Percentiles rank a stretch among this genome's conserved stretches.
Conservation (phyloP, 441 rosid genomes). For the Corymbia citriodora region DNA sequence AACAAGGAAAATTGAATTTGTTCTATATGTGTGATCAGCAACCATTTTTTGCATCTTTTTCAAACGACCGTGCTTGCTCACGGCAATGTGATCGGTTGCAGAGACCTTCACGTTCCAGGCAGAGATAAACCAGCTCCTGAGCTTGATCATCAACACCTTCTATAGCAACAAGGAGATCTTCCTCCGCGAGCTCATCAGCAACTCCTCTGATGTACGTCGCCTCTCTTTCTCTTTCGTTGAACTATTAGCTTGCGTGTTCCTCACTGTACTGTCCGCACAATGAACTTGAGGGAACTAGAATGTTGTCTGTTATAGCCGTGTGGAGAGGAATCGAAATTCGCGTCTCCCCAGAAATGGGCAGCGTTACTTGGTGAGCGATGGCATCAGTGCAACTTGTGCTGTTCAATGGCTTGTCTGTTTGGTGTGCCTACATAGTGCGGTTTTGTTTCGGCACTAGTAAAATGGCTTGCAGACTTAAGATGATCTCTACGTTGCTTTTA, state of each 20-base stretch:
- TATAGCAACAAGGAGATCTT: conserved; percentile 7
- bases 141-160: conserved; percentile 7
- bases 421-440: not conserved
- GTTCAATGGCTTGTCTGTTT: not conserved
- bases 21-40: no score
- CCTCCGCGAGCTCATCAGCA: conserved; percentile 7
- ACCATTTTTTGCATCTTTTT: no score
- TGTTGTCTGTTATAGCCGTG: not conserved
- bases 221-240: not conserved
- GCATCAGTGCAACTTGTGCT: not conserved
- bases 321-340: not conserved
- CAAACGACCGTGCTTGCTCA: no score
- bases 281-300: not conserved
- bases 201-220: not conserved
- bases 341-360: not conserved
- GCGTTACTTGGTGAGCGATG: not conserved
- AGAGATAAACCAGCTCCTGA: conserved; percentile 3
- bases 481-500: not conserved
- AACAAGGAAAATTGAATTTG: no score
- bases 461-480: not conserved
- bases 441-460: not conserved
- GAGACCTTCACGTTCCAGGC: conserved; percentile 8
- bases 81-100: not conserved
- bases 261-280: not conserved
- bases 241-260: not conserved